Evolutionary conservation across 2,329 filamentous ascomycete genomes (phyloP).

Genomic region (Verticillium albo-atrum): DNA sequence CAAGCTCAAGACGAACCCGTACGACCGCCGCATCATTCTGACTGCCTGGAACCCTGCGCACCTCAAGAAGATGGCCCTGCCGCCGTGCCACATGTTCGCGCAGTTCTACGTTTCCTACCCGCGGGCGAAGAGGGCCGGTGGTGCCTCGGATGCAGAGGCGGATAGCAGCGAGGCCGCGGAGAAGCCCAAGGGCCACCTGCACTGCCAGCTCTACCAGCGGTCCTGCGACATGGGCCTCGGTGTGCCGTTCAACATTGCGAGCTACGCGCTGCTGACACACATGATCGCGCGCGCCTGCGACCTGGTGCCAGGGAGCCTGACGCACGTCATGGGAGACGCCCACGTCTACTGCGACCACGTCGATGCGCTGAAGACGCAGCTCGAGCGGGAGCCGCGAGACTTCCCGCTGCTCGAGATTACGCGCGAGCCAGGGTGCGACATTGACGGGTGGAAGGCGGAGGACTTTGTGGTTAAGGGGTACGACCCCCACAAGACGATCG

Average conservation of each 20-base stretch:
- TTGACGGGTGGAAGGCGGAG: constrained; percentile 86
- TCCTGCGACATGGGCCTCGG: constrained; percentile 96
- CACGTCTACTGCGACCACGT: constrained; percentile 94
- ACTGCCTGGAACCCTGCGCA: constrained; percentile 92
- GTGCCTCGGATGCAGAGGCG: constrained; percentile 13
- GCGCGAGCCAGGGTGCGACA: constrained; percentile 63
- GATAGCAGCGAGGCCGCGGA: constrained; percentile 34
- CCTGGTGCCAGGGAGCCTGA: constrained; percentile 78
- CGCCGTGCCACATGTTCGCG: constrained; percentile 96
- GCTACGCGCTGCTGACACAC: constrained; percentile 88
- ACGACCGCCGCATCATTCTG: constrained; percentile 85
- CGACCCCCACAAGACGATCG: constrained; percentile 83
- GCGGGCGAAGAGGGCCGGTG: constrained; percentile 21
- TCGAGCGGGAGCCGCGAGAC: constrained; percentile 71
- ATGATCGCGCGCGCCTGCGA: constrained; percentile 89
- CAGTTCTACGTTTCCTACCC: constrained; percentile 90
- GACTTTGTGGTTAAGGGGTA: constrained; percentile 89
- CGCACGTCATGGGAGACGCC: constrained; percentile 97
- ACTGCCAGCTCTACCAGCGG: constrained; percentile 89
- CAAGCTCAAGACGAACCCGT: constrained; percentile 78
- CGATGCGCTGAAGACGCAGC: constrained; percentile 76
- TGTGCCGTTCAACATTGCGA: constrained; percentile 96
- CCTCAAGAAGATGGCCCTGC: constrained; percentile 81
- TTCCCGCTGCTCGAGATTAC: constrained; percentile 78
- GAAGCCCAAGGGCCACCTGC: constrained; percentile 62